A percentile compares a stretch with the other conserved stretches of the same genome.
phyloP scores from a whole-genome alignment of 257 asterid species.

The Scutellaria baicalensis region DNA sequence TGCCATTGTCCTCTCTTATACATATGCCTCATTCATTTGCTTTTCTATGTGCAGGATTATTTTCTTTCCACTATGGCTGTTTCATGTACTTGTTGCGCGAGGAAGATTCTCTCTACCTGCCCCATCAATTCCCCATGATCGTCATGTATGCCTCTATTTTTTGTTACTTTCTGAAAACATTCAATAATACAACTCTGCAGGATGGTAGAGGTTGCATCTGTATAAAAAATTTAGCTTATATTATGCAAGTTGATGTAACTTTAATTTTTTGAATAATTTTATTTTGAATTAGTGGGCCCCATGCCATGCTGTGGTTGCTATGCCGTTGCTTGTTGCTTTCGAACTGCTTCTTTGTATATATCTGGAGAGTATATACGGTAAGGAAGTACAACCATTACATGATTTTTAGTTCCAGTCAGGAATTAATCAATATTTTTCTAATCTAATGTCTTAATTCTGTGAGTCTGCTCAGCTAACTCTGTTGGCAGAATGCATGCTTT shows the following conservation, averaged over 20 bases:
- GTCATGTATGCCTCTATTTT: constrained; percentile 58
- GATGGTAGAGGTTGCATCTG: constrained; percentile 11
- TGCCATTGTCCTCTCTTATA: constrained; percentile 3
- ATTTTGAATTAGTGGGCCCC: constrained; percentile 89
- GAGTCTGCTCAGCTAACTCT: constrained; percentile 3
- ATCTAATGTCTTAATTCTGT: not conserved
- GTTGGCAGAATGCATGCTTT: constrained; percentile 1
- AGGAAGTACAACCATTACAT: constrained; percentile 31
- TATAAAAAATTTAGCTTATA: not conserved
- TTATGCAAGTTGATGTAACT: constrained; percentile 2
- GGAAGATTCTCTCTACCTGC: constrained; percentile 99
- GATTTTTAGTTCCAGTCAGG: constrained; percentile 11
- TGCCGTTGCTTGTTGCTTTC: constrained; percentile 86
- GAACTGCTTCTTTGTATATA: constrained; percentile 96
- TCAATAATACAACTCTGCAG: constrained; percentile 15
- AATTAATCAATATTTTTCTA: not conserved
- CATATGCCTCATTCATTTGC: constrained; percentile 6
- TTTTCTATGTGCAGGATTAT: constrained; percentile 57
- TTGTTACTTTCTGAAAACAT: constrained; percentile 4
- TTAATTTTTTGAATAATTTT: constrained; percentile 3
- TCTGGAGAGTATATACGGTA: constrained; percentile 82
- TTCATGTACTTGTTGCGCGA: constrained; percentile 90
- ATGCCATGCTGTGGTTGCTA: constrained; percentile 94
- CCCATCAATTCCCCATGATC: constrained; percentile 94
- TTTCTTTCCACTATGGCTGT: constrained; percentile 93